phyloP scores from a whole-genome alignment of 2,329 filamentous ascomycete species.

The Apiospora sp. region DNA sequence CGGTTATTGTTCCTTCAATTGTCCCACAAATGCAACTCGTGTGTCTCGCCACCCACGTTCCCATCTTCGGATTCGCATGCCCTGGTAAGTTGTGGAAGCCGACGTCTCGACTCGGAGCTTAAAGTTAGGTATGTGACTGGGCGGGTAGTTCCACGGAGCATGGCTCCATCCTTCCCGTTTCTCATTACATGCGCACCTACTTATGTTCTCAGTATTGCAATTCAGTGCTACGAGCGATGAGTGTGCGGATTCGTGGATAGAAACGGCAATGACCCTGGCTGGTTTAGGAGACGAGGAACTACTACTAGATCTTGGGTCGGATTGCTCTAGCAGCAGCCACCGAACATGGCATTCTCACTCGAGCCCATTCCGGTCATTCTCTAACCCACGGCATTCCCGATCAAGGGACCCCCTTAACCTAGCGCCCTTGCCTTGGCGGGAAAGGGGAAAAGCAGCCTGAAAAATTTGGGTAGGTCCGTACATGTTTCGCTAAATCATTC shows the following conservation, averaged over 20 bases:
- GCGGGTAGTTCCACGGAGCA: not conserved
- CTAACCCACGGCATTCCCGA: conserved; percentile 10
- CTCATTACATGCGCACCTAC: not conserved
- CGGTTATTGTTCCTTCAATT: not conserved
- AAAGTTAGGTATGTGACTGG: not conserved
- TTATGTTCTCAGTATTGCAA: not conserved
- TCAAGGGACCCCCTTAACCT: conserved; percentile 3
- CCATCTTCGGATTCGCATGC: not conserved
- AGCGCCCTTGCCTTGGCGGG: not conserved
- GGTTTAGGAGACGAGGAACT: not conserved
- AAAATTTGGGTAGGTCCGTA: too few species aligned
- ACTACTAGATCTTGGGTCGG: not conserved
- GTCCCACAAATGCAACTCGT: not conserved
- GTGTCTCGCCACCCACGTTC: conserved; percentile 3
- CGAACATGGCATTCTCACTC: not conserved
- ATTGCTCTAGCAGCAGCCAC: not conserved
- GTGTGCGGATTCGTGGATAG: not conserved
- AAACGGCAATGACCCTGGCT: not conserved
- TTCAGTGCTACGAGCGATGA: not conserved
- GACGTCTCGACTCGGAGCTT: not conserved
- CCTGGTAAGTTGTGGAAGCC: not conserved
- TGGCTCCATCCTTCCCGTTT: conserved; percentile 6
- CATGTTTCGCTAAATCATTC: not conserved
- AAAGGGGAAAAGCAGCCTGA: not conserved
- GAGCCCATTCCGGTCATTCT: not conserved